Base-by-base conservation (phyloP, 352 stramenopile species). In the Sclerospora graminicola region DNA sequence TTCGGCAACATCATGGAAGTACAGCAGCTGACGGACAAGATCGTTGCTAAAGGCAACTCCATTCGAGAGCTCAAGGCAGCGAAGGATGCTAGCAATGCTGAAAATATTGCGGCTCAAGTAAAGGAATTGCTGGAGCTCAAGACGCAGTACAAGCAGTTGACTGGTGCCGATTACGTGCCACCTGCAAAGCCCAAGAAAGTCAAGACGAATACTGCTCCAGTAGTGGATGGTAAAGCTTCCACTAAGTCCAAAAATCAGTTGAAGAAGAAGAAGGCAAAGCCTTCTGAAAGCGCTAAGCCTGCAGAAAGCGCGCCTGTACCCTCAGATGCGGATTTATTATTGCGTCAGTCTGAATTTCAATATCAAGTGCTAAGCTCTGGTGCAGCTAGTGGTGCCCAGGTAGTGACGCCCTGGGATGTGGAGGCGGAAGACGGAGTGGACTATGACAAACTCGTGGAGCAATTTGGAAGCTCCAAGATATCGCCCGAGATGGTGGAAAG, bases 401-500 rank as follows among this genome's bases (percentile, higher is more conserved):
- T 88, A 3, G 82, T 97, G 45, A 96, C 87, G 24, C 89, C 89
- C 13, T 97, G 89, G 89, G 87, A 94, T 30, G 87, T 97, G 13
- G 85, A 96, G 38, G 95, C 95, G 8, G 89, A 97, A 51, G 87
- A 92, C 44, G 89, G 86, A 40, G 97, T 99, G 38, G 96, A 99
- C 72, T 99, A 99, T 60, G 87, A 95, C 62, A 99, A 98, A 66
- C 80, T 99, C 10, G 96, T 99, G 18, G 81, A 97, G 24, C 75
- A 97, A 48, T 99, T 99, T 60, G 97, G 97, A 37, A 98, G 86
- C 44, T 91, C 87, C 23, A 80, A 90, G 36, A 97, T 99, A 46
- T 85, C 88, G 20, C 54, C 87, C 9, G 68, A 93, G 41, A 70
- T 99, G 10, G 81, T 99, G 33, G 72, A 79, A 40, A 81, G 95